Evolutionary conservation across 73 alveolate genomes (phyloP), one percentile per base, ranked within the genome.

Genomic region (Paramecium biaurelia): DNA sequence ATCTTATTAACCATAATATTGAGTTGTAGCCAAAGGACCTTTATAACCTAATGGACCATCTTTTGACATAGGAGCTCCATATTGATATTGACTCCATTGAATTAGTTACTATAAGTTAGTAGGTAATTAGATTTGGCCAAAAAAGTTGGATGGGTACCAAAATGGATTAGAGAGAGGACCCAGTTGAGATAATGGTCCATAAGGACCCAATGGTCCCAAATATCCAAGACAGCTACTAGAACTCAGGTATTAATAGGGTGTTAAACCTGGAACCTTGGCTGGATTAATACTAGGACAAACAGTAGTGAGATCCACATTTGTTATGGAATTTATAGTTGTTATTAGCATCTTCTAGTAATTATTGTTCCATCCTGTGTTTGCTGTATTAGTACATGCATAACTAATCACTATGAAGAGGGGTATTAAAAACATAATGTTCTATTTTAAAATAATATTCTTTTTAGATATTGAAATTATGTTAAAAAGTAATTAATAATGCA

Each of bases 11-110:
- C 86, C 92, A 85, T 85, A 85, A 42, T 85, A 85, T 85, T 85
- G 26, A 15, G 84, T 24, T 18, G 92, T 18, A 9, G 92, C 49
- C 56, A 85, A 34, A 34, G 92, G 92, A 53, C 92, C 92, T 23
- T 85, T 85, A 21, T 58, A 32, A 5, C 92, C 92, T 20, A 85
- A 38, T 56, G 92, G 92, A n/a, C 92, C 92, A 47, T 85, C 85
- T 9, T 56, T 85, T 7, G 56, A 35, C 47, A 85, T 6, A 2
- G 92, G 85, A 32, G 21, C 85, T 45, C 56, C 92, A 47, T 23
- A 76, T 10, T 45, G n/a, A 21, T 23, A 23, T n/a, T 18, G 20
- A 7, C 37, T 43, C 37, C 49, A 32, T 14, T 63, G 30, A 4
- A 72, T 35, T 42, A 72, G 7, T 23, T 72, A 12, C 10, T 85